Conservation (phyloP, 106 monocot species). For the Platanthera zijinensis region DNA sequence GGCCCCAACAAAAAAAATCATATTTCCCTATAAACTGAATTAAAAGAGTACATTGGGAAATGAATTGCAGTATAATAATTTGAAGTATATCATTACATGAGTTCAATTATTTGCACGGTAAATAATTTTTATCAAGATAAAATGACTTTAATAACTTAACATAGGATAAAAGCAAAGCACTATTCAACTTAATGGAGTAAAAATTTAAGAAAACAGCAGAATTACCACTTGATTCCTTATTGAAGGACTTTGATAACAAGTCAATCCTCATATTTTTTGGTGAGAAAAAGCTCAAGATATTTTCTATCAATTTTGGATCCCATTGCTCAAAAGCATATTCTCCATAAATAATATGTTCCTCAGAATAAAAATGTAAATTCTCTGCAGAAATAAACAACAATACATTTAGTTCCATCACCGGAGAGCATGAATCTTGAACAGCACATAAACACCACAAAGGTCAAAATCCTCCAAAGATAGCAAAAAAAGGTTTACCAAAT, state of each 20-base stretch:
- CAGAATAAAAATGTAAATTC: conserved; percentile 68
- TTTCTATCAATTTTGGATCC: conserved; percentile 68
- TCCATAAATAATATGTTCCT: conserved; percentile 85
- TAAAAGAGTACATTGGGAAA: not conserved
- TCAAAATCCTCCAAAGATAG: too few species aligned
- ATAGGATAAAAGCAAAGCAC: not conserved
- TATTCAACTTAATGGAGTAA: not conserved
- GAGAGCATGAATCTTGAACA: not conserved
- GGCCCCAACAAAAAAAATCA: not conserved
- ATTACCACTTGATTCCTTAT: conserved; percentile 70
- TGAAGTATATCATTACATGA: not conserved
- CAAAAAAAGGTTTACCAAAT: too few species aligned
- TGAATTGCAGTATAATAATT: not conserved
- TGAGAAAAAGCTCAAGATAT: conserved; percentile 61
- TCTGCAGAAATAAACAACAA: conserved; percentile 48
- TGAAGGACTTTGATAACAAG: conserved; percentile 65
- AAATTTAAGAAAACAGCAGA: not conserved
- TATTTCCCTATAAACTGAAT: not conserved
- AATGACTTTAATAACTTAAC: not conserved
- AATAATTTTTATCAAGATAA: not conserved
- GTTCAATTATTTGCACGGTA: not conserved
- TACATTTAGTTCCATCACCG: not conserved
- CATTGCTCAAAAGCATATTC: conserved; percentile 90
- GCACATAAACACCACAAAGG: too few species aligned
- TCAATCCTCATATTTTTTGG: conserved; percentile 93